phyloP scores from a whole-genome alignment of 441 rosid genomes.

The Pelargonium citronellum region DNA sequence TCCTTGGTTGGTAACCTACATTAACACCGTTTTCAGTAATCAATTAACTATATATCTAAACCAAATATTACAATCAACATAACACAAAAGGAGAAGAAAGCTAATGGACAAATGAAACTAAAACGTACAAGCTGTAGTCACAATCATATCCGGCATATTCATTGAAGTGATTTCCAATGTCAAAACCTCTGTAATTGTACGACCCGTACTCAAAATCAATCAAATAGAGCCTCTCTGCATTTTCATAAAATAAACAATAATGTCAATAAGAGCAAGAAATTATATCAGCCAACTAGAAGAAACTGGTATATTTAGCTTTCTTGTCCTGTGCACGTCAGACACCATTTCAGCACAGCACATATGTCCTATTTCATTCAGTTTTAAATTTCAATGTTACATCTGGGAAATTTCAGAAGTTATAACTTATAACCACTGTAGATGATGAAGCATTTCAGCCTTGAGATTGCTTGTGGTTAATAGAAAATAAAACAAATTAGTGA shows the following conservation, averaged over 20 bases:
- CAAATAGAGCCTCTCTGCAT: constrained; percentile 71
- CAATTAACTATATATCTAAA: background rate
- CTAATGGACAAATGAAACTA: constrained; percentile 14
- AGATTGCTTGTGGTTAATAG: background rate
- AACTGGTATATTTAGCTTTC: constrained; percentile 5
- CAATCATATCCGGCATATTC: constrained; percentile 97
- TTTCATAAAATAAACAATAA: constrained; percentile 24
- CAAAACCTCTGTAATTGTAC: constrained; percentile 88
- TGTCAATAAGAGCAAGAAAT: constrained; percentile 21
- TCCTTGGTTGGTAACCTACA: constrained; percentile 78
- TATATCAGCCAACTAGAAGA: constrained; percentile 13
- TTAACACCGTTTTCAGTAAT: constrained; percentile 22
- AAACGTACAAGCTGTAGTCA: constrained; percentile 71
- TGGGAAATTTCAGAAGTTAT: too few relatives aligned
- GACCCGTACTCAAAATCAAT: constrained; percentile 99
- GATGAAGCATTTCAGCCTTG: background rate
- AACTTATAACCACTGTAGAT: too few relatives aligned
- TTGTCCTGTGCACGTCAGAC: constrained; percentile 9
- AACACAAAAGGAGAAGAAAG: constrained; percentile 12
- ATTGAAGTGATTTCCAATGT: constrained; percentile 93
- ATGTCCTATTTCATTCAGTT: background rate
- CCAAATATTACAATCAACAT: background rate
- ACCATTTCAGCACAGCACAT: constrained; percentile 12
- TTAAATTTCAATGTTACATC: background rate
- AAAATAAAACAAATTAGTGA: background rate